Conservation (phyloP, 1,139 yeast genomes). For the Candida frijolesensis region DNA sequence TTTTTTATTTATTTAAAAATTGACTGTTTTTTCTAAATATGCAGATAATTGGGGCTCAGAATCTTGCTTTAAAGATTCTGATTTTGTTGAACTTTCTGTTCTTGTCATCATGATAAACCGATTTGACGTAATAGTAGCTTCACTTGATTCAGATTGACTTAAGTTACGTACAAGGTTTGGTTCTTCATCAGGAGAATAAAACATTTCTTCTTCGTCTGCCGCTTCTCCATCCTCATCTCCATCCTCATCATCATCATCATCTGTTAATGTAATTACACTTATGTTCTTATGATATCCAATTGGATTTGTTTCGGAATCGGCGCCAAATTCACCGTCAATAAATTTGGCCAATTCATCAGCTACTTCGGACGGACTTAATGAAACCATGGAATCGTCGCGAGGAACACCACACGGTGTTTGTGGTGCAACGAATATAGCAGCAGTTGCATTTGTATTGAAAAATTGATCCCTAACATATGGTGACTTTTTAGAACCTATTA, state of each 20-base stretch:
- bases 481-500: not conserved
- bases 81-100: not conserved
- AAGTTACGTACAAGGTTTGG: conserved; percentile 1
- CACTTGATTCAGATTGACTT: conserved; percentile 32
- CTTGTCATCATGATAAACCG: conserved; percentile 6
- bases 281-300: conserved; percentile 8
- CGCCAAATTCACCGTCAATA: conserved; percentile 26
- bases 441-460: not conserved
- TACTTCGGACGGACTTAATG: conserved; percentile 33
- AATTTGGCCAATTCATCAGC: conserved; percentile 34
- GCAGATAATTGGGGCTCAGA: conserved; percentile 40
- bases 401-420: not conserved
- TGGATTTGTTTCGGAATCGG: not conserved
- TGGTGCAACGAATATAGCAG: not conserved
- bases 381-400: conserved; percentile 26
- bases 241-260: conserved; percentile 19
- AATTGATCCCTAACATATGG: not conserved
- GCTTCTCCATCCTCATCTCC: conserved; percentile 10
- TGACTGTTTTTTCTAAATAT: conserved; percentile 31
- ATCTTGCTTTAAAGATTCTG: conserved; percentile 23
- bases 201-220: conserved; percentile 25
- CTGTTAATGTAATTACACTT: conserved; percentile 18
- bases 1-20: conserved; percentile 16
- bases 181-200: conserved; percentile 17
- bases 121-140: conserved; percentile 34